These are phyloP conservation scores for Globisporangium uncinulatum DNA, from an alignment of 352 stramenopile species.

Conservation along the genomic window DNA sequence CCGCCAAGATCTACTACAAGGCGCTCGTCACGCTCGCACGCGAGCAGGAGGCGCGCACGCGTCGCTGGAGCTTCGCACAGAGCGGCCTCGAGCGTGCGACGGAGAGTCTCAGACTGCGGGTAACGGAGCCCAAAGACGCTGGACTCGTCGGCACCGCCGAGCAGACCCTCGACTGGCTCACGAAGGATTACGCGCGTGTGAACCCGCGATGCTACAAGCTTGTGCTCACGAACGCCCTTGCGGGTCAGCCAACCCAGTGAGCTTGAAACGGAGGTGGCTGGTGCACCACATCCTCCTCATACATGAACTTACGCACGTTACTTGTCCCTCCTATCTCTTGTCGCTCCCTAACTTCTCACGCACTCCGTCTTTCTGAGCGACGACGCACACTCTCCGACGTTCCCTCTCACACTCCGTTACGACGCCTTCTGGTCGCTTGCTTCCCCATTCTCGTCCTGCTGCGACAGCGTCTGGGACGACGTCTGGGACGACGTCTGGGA, in stretches of 20 bases:
- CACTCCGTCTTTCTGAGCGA: not conserved
- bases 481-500: no score
- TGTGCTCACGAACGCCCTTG: conserved; percentile 14
- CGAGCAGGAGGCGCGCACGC: conserved; percentile 29
- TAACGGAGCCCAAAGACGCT: conserved; percentile 5
- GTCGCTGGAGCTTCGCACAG: conserved; percentile 28
- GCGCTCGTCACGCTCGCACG: conserved; percentile 31
- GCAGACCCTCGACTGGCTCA: conserved; percentile 27
- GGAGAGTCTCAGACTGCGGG: conserved; percentile 25
- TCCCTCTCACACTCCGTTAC: no score
- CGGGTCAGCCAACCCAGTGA: not conserved
- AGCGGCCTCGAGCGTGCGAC: conserved; percentile 23
- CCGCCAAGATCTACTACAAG: conserved; percentile 46
- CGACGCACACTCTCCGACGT: not conserved
- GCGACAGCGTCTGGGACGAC: no score
- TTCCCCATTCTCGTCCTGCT: no score
- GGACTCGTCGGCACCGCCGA: conserved; percentile 12
- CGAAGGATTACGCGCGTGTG: conserved; percentile 20
- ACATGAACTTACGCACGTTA: not conserved
- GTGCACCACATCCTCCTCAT: no score
- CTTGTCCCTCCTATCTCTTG: no score
- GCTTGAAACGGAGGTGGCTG: no score
- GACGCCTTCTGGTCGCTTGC: no score
- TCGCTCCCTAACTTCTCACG: no score
- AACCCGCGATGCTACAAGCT: conserved; percentile 31